Evolutionary conservation across 2,329 filamentous ascomycete genomes (phyloP).

Genomic region (Sphaerostilbella broomeana): DNA sequence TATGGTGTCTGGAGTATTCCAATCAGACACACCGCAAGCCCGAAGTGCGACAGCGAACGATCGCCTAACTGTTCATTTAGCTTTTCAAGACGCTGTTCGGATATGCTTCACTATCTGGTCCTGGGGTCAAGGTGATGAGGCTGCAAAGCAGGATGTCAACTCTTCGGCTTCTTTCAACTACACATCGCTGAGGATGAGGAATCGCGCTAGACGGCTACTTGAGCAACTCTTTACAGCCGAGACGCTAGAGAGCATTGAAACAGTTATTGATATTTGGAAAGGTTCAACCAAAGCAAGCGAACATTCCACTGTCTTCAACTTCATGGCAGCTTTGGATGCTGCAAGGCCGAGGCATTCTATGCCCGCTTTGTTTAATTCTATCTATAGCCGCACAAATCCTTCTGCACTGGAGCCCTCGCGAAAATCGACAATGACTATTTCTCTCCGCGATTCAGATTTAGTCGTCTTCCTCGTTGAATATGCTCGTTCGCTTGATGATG

Average conservation of each 20-base stretch:
- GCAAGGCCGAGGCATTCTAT: slow-evolving; percentile 87
- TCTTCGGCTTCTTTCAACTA: slow-evolving; percentile 81
- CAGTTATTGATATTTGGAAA: slow-evolving; percentile 79
- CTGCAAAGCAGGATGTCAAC: slow-evolving; percentile 52
- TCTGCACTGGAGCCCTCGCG: slow-evolving; percentile 67
- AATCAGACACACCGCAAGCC: slow-evolving; percentile 68
- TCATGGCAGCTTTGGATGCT: slow-evolving; percentile 85
- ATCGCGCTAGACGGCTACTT: slow-evolving; percentile 76
- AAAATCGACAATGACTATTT: slow-evolving; percentile 83
- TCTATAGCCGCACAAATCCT: slow-evolving; percentile 91
- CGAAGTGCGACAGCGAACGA: slow-evolving; percentile 86
- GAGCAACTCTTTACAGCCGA: slow-evolving; percentile 92
- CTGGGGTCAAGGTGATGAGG: slow-evolving; percentile 67
- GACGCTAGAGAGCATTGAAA: slow-evolving; percentile 88
- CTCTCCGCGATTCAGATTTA: slow-evolving; percentile 74
- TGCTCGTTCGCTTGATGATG: slow-evolving; percentile 82
- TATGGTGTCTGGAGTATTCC: slow-evolving; percentile 87
- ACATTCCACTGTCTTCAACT: slow-evolving; percentile 65
- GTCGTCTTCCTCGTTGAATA: slow-evolving; percentile 89
- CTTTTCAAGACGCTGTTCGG: slow-evolving; percentile 90
- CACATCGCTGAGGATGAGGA: slow-evolving; percentile 84
- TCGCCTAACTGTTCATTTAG: slow-evolving; percentile 85
- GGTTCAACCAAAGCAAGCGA: slow-evolving; percentile 39
- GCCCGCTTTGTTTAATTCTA: slow-evolving; percentile 89
- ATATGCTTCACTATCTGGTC: slow-evolving; percentile 94